These are phyloP conservation scores for Symbiodinium natans DNA, from an alignment of 73 alveolate genomes.

Conservation along the genomic window DNA sequence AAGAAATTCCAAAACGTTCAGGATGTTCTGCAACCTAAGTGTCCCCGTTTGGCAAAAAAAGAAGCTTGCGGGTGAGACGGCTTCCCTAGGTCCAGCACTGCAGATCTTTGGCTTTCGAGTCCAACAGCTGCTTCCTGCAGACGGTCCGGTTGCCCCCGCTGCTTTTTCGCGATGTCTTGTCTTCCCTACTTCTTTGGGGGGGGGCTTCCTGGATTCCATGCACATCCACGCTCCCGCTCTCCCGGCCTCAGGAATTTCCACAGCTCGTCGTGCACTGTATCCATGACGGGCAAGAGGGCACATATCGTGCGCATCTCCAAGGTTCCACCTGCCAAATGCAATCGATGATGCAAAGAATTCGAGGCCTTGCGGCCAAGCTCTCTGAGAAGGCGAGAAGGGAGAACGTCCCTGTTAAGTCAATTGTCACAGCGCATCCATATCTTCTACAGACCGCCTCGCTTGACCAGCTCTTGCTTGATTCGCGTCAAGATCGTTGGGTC, in stretches of 20 bases:
- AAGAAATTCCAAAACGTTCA: slow-evolving; percentile 29
- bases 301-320: not conserved
- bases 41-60: not conserved
- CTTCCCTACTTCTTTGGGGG: too few relatives aligned
- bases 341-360: too few relatives aligned
- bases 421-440: too few relatives aligned
- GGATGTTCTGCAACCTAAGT: not conserved
- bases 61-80: too few relatives aligned
- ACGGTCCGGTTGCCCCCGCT: not conserved
- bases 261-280: not conserved
- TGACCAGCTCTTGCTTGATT: slow-evolving; percentile 41
- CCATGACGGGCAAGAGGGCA: slow-evolving; percentile 11
- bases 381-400: too few relatives aligned
- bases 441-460: not conserved
- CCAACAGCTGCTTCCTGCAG: not conserved
- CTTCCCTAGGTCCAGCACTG: not conserved
- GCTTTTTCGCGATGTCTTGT: too few relatives aligned
- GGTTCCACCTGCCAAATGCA: not conserved
- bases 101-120: not conserved
- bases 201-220: too few relatives aligned
- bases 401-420: too few relatives aligned
- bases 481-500: not conserved
- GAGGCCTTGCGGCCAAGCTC: too few relatives aligned
- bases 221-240: too few relatives aligned
- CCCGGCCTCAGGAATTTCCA: slow-evolving; percentile 20